Base-by-base conservation (phyloP, 2,329 filamentous ascomycete genomes). In the Aspergillus sp. region DNA sequence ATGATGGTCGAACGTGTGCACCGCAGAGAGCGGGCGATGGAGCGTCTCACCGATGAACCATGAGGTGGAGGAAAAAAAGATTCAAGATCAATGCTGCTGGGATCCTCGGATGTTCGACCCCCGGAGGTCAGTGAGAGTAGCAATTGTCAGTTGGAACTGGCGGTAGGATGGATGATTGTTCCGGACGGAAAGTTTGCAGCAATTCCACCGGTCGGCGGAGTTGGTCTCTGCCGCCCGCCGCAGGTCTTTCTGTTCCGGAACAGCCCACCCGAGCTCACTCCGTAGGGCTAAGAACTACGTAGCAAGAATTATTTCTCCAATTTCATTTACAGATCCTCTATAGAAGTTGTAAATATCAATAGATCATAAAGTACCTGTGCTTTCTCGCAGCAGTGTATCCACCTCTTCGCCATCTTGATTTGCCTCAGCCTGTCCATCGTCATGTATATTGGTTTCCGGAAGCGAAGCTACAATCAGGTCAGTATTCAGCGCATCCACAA, bases 1-100 rank as follows among this genome's bases (percentile, higher is more conserved):
- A 73, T 73, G 50, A 50, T 60, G 49, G 36, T 47, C 45, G 32
- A 56, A 54, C 56, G 45, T 59, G 56, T 50, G 55, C 58, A 59
- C 60, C 65, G 60, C 67, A 43, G 57, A 55, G 50, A 62, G 60
- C 64, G 60, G 62, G 60, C 60, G 54, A 36, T 45, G 10, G 45
- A 19, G 25, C 32, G 32, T 31, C 48, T 54, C 42, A 56, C 47
- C 49, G 53, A 54, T 52, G 7, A 19, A 58, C 47, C 60, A 63
- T 63, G 13, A 49, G 50, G 36, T 16, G 13, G 16, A 44, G 16
- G 31, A 32, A 5, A 21, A 44, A 25, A 36, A 29, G 1, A 6
- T 40, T 16, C n/a, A n/a, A 13, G 46, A 41, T 23, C 25, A 14
- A 23, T 29, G 25, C 11, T 32, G n/a, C 17, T 13, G 21, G 19